phyloP scores from a whole-genome alignment of 371 early-diverging fungal species.

The Rhizopus stolonifer region DNA sequence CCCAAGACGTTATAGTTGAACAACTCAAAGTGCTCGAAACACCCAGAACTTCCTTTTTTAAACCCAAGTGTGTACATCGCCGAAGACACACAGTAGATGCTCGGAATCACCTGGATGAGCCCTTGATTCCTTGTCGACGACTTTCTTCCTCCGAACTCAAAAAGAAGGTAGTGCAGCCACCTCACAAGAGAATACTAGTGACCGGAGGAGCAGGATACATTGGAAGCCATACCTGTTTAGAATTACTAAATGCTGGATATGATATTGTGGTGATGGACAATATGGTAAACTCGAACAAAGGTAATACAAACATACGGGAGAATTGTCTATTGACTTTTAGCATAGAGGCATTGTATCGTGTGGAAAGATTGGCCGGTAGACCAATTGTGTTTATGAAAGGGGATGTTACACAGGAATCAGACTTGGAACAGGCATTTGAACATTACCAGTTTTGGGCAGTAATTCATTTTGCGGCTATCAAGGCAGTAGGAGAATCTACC shows the following conservation, averaged over 20 bases:
- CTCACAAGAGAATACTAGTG: constrained; percentile 66
- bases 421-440: constrained; percentile 63
- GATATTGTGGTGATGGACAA: constrained; percentile 83
- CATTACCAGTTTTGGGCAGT: constrained; percentile 73
- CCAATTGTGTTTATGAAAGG: constrained; percentile 46
- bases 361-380: constrained; percentile 44
- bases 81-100: constrained; percentile 23
- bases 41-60: background rate
- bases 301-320: constrained; percentile 50
- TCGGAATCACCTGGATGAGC: constrained; percentile 19
- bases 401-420: constrained; percentile 41
- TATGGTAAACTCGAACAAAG: constrained; percentile 63
- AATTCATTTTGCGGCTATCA: constrained; percentile 90
- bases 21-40: constrained; percentile 22
- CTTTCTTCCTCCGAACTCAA: constrained; percentile 7
- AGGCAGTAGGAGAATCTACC: constrained; percentile 64
- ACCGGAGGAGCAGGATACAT: constrained; percentile 94
- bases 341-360: constrained; percentile 49
- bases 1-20: constrained; percentile 16
- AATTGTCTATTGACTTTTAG: background rate
- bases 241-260: constrained; percentile 69
- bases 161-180: constrained; percentile 18
- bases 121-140: constrained; percentile 11
- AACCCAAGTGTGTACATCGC: constrained; percentile 8
- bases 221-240: constrained; percentile 86